Conservation (phyloP, 257 asterid species). For the Solanum dulcamara region DNA sequence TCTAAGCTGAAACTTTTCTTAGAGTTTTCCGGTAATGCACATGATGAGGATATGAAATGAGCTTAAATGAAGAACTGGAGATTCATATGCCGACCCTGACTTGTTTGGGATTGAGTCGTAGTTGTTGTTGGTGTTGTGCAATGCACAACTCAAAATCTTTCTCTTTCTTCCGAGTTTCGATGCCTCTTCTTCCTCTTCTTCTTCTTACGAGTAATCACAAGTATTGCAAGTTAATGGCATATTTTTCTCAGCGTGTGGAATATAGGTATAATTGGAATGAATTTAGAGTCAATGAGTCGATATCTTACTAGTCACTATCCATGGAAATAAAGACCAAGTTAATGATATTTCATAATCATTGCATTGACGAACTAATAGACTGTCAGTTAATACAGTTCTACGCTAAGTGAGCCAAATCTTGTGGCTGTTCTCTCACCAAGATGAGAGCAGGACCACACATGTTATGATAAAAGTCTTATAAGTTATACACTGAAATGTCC, state of each 20-base stretch:
- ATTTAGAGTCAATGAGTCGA: neutral
- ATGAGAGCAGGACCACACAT: neutral
- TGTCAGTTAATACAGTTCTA: neutral
- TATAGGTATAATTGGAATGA: neutral
- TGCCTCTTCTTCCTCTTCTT: neutral
- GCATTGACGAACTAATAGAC: neutral
- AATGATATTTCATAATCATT: neutral
- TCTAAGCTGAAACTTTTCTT: neutral
- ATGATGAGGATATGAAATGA: neutral
- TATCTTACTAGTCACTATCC: neutral
- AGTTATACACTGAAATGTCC: neutral
- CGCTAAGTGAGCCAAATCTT: neutral
- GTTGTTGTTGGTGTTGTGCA: too few species aligned
- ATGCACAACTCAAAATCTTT: neutral
- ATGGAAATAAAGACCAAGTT: neutral
- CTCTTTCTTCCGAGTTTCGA: neutral
- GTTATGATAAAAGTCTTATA: neutral
- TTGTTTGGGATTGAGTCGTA: neutral
- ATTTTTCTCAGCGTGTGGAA: neutral
- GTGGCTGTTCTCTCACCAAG: neutral
- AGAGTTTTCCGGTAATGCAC: neutral
- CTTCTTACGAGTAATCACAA: neutral
- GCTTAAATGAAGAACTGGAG: neutral
- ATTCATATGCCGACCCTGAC: neutral
- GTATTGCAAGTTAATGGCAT: neutral